Conservation (phyloP, 2,329 filamentous ascomycete genomes). For the Thelonectria olida region DNA sequence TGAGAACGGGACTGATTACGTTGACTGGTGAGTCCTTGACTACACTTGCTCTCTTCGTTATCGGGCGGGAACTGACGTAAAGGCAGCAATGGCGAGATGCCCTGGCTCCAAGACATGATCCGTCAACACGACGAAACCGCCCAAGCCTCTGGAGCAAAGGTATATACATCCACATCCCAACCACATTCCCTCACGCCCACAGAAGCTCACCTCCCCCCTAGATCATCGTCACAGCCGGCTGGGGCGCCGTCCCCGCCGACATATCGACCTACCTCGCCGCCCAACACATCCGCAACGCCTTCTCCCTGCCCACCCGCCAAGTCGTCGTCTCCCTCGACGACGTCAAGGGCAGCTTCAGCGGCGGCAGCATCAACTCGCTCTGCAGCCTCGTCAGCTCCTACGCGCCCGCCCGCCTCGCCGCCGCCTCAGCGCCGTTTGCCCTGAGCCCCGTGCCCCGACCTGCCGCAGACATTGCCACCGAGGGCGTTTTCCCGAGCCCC, state of each 20-base stretch:
- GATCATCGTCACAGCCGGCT: slow-evolving; percentile 31
- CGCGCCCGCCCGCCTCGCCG: background rate
- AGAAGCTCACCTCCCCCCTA: slow-evolving; percentile 2
- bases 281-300: slow-evolving; percentile 13
- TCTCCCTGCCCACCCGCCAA: slow-evolving; percentile 23
- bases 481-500: slow-evolving; percentile 2
- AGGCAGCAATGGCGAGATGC: slow-evolving; percentile 29
- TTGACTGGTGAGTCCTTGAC: slow-evolving; percentile 28
- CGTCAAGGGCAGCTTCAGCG: slow-evolving; percentile 23
- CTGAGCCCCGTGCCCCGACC: background rate
- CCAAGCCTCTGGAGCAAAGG: slow-evolving; percentile 21
- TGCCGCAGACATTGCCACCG: background rate
- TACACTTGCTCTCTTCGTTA: background rate
- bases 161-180: background rate
- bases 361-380: slow-evolving; percentile 31
- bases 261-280: slow-evolving; percentile 27
- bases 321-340: slow-evolving; percentile 24
- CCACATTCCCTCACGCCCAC: background rate
- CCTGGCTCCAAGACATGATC: slow-evolving; percentile 28
- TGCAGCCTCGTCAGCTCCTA: slow-evolving; percentile 13
- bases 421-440: slow-evolving; percentile 1
- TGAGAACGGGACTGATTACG: slow-evolving; percentile 32
- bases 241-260: slow-evolving; percentile 30
- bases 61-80: background rate
- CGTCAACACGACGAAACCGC: slow-evolving; percentile 21